phyloP scores from a whole-genome alignment of 148 eudicot genomes.

The Polygonum aviculare region DNA sequence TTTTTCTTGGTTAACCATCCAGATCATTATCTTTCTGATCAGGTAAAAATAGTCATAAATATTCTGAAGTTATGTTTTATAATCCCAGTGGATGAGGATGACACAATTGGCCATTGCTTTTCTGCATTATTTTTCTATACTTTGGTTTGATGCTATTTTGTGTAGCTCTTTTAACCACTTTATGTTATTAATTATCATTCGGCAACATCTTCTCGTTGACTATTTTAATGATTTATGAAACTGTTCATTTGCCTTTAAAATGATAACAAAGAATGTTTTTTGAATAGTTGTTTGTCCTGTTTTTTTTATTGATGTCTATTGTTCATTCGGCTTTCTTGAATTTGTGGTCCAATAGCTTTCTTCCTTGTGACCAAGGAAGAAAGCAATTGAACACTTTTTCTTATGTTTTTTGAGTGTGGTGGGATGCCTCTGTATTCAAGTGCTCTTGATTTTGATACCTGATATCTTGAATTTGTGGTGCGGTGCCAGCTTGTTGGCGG shows the following conservation, averaged over 20 bases:
- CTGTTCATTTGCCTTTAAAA: neutral
- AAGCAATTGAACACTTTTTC: no score
- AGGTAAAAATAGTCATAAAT: conserved; percentile 31
- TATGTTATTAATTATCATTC: neutral
- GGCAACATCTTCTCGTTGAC: neutral
- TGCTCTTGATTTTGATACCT: no score
- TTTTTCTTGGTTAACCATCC: conserved; percentile 95
- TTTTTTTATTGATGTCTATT: no score
- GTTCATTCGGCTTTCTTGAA: no score
- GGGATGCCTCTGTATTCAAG: no score
- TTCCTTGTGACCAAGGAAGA: no score
- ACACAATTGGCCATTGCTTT: neutral
- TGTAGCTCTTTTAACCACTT: neutral
- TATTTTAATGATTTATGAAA: neutral
- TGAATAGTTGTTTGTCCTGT: no score
- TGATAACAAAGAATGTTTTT: neutral
- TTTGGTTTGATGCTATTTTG: neutral
- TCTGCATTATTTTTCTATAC: neutral
- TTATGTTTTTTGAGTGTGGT: no score
- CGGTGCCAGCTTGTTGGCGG: conserved; percentile 30
- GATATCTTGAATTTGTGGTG: no score
- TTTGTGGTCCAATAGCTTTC: no score
- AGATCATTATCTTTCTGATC: conserved; percentile 82
- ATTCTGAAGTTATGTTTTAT: neutral
- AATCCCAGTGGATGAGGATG: neutral